Conservation (phyloP, 371 early-diverging fungal species). For the Mucor irregularis region DNA sequence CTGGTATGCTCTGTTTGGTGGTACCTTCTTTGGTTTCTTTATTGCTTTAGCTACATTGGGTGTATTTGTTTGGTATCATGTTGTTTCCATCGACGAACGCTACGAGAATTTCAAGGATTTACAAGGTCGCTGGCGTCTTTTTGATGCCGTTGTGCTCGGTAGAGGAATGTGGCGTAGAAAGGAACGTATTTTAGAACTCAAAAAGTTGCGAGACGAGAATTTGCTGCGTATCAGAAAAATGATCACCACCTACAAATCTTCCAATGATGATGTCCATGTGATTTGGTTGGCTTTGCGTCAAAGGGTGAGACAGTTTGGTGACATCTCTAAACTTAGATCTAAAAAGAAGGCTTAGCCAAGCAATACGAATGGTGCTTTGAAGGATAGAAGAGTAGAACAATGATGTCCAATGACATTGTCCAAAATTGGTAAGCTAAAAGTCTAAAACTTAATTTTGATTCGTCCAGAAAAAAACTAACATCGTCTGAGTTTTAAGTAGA, state of each 20-base stretch:
- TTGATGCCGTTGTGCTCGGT: constrained; percentile 52
- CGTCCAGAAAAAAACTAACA: too few relatives aligned
- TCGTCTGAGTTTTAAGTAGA: too few relatives aligned
- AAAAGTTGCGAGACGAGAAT: constrained; percentile 36
- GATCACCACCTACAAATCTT: constrained; percentile 32
- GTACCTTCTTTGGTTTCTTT: constrained; percentile 47
- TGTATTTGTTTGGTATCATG: constrained; percentile 53
- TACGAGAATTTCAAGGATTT: constrained; percentile 52
- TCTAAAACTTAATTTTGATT: too few relatives aligned
- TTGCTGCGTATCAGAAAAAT: constrained; percentile 29
- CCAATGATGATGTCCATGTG: constrained; percentile 37
- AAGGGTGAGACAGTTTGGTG: constrained; percentile 33
- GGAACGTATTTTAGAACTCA: constrained; percentile 41
- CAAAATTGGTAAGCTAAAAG: too few relatives aligned
- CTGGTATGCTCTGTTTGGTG: constrained; percentile 44
- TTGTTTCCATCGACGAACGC: constrained; percentile 46
- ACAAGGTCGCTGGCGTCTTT: constrained; percentile 49
- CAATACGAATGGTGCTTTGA: constrained; percentile 44
- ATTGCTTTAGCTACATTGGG: constrained; percentile 36
- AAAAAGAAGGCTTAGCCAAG: constrained; percentile 35
- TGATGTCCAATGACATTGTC: too few relatives aligned
- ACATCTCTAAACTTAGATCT: constrained; percentile 29
- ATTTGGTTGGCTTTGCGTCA: constrained; percentile 38
- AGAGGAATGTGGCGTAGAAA: constrained; percentile 51
- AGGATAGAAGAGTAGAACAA: too few relatives aligned